A percentile compares a stretch with the other conserved stretches of the same genome.
Evolutionary conservation across 345 rosid genomes (phyloP).

Genomic region (Alliaria petiolata): DNA sequence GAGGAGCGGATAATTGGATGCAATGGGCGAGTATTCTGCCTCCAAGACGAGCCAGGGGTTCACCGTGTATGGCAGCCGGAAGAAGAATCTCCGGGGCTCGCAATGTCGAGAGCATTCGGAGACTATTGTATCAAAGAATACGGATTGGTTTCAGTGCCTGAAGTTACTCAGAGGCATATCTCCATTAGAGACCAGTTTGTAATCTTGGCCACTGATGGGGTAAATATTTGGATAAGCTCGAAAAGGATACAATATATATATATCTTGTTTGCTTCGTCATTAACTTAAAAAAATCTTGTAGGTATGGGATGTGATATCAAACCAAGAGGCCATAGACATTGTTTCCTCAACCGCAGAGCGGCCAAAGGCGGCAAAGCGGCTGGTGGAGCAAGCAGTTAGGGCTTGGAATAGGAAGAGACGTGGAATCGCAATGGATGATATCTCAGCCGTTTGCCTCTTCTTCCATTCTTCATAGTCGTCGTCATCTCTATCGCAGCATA

Average conservation of each 20-base stretch:
- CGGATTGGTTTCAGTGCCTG: conserved; percentile 86
- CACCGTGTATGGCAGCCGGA: conserved; percentile 91
- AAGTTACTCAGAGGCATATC: conserved; percentile 75
- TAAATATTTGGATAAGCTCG: conserved; percentile 18
- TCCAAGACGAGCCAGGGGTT: conserved; percentile 83
- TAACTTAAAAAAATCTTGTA: not conserved
- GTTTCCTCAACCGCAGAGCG: conserved; percentile 52
- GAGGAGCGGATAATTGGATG: conserved; percentile 65
- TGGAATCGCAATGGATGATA: conserved; percentile 86
- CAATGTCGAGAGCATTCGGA: conserved; percentile 97
- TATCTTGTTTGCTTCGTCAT: not conserved
- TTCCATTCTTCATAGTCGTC: conserved; percentile 44
- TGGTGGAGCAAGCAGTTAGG: conserved; percentile 55
- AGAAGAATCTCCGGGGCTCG: conserved; percentile 75
- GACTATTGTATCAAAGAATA: conserved; percentile 80
- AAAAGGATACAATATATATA: not conserved
- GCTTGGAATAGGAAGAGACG: conserved; percentile 80
- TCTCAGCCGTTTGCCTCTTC: conserved; percentile 89
- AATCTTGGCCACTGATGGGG: conserved; percentile 90
- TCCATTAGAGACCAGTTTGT: conserved; percentile 69
- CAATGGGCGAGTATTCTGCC: conserved; percentile 72
- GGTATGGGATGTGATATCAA: conserved; percentile 96
- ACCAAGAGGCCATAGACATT: conserved; percentile 76
- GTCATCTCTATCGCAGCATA: conserved; percentile 1
- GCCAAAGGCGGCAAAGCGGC: conserved; percentile 63